phyloP scores from a whole-genome alignment of 257 asterid genomes.

The Cinchona pubescens region DNA sequence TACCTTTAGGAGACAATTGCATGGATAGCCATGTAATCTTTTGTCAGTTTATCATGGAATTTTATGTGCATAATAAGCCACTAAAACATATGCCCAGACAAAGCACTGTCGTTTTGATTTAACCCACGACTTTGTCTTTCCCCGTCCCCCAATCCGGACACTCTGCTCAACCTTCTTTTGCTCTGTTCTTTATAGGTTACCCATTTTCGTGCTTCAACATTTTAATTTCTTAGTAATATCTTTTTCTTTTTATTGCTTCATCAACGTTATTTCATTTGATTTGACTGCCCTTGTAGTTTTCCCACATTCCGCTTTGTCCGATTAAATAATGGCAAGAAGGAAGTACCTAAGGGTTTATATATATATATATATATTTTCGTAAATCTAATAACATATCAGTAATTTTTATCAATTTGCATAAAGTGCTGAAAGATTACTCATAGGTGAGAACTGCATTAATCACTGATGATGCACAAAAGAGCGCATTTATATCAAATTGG shows the following conservation, averaged over 20 bases:
- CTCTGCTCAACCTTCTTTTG: background rate
- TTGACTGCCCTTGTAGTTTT: conserved; percentile 18
- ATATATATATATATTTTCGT: no score
- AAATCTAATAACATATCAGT: no score
- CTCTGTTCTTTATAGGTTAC: background rate
- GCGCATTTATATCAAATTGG: no score
- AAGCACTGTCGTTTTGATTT: conserved; percentile 28
- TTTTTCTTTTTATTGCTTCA: background rate
- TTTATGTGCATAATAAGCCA: conserved; percentile 1
- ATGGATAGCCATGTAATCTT: conserved; percentile 23
- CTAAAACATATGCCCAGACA: conserved; percentile 21
- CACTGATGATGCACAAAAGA: no score
- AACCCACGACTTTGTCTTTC: conserved; percentile 34
- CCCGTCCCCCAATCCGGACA: background rate
- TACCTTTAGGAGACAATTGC: conserved; percentile 25
- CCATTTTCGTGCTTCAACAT: background rate
- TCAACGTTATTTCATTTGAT: background rate
- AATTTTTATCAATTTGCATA: no score
- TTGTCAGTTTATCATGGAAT: conserved; percentile 21
- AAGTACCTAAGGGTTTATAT: no score
- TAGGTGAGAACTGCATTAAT: no score
- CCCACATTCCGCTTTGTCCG: conserved; percentile 4
- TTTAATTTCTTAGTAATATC: background rate
- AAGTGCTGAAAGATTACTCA: no score
- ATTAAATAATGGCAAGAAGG: conserved; percentile 1